Conservation (phyloP, 148 eudicot species). For the Diospyros kaki region DNA sequence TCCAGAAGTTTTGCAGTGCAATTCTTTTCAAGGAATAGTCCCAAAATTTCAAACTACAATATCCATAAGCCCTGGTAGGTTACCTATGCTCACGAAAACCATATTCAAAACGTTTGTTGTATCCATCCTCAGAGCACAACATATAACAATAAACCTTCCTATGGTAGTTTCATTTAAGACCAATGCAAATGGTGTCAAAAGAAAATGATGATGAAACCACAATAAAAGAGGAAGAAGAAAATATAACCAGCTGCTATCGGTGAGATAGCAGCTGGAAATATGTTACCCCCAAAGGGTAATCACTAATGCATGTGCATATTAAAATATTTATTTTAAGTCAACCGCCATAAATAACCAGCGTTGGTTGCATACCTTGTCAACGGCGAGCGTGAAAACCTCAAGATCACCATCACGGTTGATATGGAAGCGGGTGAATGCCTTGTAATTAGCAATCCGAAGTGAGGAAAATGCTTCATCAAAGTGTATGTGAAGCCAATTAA, state of each 20-base stretch:
- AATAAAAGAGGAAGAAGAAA: neutral
- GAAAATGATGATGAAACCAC: neutral
- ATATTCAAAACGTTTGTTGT: too few species aligned
- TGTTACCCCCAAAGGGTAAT: too few species aligned
- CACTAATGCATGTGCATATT: neutral
- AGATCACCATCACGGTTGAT: constrained; percentile 66
- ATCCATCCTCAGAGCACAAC: too few species aligned
- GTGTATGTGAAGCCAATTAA: constrained; percentile 97
- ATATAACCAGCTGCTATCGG: neutral
- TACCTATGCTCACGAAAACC: too few species aligned
- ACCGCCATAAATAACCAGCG: neutral
- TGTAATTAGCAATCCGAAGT: constrained; percentile 93
- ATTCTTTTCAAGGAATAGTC: too few species aligned
- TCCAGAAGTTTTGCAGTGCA: too few species aligned
- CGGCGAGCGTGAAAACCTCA: constrained; percentile 95
- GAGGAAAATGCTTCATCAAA: constrained; percentile 99
- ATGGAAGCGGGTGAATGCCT: constrained; percentile 92
- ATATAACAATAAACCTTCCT: too few species aligned
- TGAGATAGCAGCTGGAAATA: neutral
- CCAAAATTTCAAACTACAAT: too few species aligned
- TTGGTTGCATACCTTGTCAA: constrained; percentile 67
- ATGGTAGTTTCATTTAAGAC: neutral
- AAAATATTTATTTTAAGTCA: neutral
- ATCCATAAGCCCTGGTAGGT: too few species aligned
- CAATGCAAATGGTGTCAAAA: neutral